Evolutionary conservation across 2,329 filamentous ascomycete species (phyloP), one percentile per base, ranked within the genome.

Genomic region (Neocucurbitaria cava): DNA sequence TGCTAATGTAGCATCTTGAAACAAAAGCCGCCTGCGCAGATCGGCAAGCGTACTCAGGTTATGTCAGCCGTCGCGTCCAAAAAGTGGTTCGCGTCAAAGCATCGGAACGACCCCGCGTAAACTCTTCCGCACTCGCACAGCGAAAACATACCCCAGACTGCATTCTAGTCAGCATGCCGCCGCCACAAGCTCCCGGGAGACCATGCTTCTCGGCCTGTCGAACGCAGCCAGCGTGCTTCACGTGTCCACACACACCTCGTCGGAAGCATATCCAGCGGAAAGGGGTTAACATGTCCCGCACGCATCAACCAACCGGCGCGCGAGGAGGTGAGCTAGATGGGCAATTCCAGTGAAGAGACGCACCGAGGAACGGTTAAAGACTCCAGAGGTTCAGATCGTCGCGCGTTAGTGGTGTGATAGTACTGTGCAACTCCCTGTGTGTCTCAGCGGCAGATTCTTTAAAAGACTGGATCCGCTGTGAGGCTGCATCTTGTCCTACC

Each of bases 361-460:
- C 43, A n/a, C 64, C 61, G 60, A 66, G 60, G 52, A 52, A 61
- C 65, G 68, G 69, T 63, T 71, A 72, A 72, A 65, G 56, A 62
- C 55, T 68, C 40, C 62, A 70, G 68, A 61, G 40, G 31, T 45
- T 26, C 30, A 50, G 47, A 59, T 60, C 52, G 56, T 60, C 61
- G 58, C 56, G 50, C 48, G 33, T 30, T 55, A 51, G 53, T 64
- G 65, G 58, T 56, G 50, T 62, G 57, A 59, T 26, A 36, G 50
- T 26, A 52, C 56, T 24, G 26, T 15, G 24, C 30, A 23, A 5
- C 40, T 33, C 38, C 33, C 42, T 43, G 21, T 30, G 42, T 15
- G 10, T 55, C 26, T 41, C 41, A 43, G 33, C 44, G 41, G 36
- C 17, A 45, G 46, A 24, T 23, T 53, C 45, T 48, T 35, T 46